These are phyloP conservation scores for Pseudogymnoascus sp. DNA, from an alignment of 2,329 filamentous ascomycete species.

Conservation along the genomic window DNA sequence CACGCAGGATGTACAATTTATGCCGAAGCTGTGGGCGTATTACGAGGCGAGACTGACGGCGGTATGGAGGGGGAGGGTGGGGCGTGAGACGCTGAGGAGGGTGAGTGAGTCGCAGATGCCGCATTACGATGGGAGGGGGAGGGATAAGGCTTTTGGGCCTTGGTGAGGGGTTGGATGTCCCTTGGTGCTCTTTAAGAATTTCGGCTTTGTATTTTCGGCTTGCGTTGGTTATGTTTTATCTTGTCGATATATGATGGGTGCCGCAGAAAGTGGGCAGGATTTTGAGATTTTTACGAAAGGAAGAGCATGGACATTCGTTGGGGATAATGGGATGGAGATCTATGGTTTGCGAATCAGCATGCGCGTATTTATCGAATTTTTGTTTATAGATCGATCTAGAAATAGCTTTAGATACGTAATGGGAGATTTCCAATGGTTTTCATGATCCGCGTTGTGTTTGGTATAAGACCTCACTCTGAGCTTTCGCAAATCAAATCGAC, in stretches of 20 bases:
- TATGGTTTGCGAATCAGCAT: neutral
- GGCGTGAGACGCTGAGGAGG: neutral
- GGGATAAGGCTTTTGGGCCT: neutral
- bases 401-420: neutral
- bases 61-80: neutral
- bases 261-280: neutral
- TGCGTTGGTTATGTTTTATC: neutral
- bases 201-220: neutral
- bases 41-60: constrained; percentile 14
- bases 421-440: neutral
- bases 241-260: neutral
- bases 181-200: neutral
- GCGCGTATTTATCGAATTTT: neutral
- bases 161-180: neutral
- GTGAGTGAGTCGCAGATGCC: neutral
- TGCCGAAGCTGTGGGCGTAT: constrained; percentile 33
- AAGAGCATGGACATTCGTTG: neutral
- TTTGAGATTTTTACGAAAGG: neutral
- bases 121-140: neutral
- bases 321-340: neutral
- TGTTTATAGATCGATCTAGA: neutral
- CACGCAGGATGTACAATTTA: constrained; percentile 37
- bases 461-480: neutral
- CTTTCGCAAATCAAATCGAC: neutral
- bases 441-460: neutral